phyloP scores from a whole-genome alignment of 495 filamentous ascomycete species.

The Aspergillus diversus region DNA sequence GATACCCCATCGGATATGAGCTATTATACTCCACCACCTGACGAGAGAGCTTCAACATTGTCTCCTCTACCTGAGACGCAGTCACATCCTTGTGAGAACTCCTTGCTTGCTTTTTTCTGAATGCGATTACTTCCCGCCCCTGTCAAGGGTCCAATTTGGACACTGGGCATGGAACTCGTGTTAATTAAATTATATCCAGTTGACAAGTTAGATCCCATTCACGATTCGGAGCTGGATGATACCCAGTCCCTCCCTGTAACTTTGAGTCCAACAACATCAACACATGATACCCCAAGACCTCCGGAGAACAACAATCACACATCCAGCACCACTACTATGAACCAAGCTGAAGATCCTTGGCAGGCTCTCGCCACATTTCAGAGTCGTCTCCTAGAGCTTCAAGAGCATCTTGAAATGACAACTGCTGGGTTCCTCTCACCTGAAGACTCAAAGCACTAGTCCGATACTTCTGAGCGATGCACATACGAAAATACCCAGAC shows the following conservation, averaged over 20 bases:
- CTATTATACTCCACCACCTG: slow-evolving; percentile 45
- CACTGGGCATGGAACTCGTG: neutral
- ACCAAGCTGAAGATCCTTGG: slow-evolving; percentile 17
- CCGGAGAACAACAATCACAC: slow-evolving; percentile 5
- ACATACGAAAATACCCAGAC: neutral
- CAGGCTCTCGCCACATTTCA: slow-evolving; percentile 22
- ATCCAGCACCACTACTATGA: neutral
- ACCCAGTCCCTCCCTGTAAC: slow-evolving; percentile 18
- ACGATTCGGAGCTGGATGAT: slow-evolving; percentile 20
- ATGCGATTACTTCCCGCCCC: neutral
- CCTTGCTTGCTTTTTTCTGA: neutral
- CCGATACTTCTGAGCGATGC: neutral
- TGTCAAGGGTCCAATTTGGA: neutral
- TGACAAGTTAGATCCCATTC: slow-evolving; percentile 20
- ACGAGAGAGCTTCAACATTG: slow-evolving; percentile 37
- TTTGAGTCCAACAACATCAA: slow-evolving; percentile 11
- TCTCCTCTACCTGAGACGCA: slow-evolving; percentile 38
- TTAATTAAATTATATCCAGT: slow-evolving; percentile 19
- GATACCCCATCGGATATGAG: slow-evolving; percentile 50
- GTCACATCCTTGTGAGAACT: slow-evolving; percentile 34
- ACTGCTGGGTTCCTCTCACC: neutral
- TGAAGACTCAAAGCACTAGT: slow-evolving; percentile 2
- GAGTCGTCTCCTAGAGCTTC: slow-evolving; percentile 20
- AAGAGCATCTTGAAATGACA: slow-evolving; percentile 5
- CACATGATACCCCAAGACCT: slow-evolving; percentile 7